Conservation (phyloP, 192 early-diverging fungal species). For the Umbelopsis isabellina region DNA sequence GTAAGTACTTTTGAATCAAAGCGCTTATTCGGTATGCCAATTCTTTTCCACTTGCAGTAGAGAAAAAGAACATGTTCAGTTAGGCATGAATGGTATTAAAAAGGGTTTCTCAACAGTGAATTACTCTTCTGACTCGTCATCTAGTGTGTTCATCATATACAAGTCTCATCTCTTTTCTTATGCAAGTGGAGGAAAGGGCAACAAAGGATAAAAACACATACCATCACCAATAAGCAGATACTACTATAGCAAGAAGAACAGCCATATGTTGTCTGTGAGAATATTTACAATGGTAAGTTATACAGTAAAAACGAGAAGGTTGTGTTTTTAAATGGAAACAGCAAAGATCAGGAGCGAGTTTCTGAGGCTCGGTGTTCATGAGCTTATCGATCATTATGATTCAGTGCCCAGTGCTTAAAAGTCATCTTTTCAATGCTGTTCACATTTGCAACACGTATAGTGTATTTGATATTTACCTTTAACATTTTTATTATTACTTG, state of each 20-base stretch:
- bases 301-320: not conserved
- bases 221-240: not conserved
- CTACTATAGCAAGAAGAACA: not conserved
- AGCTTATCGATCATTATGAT: slow-evolving; percentile 48
- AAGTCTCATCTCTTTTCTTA: not conserved
- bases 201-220: not conserved
- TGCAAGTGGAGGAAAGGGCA: not conserved
- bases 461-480: slow-evolving; percentile 21
- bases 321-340: not conserved
- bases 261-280: not conserved
- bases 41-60: slow-evolving; percentile 12
- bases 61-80: slow-evolving; percentile 41
- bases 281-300: too few relatives aligned
- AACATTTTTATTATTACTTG: not conserved
- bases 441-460: not conserved
- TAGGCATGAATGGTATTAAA: slow-evolving; percentile 75
- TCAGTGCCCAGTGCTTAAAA: slow-evolving; percentile 72
- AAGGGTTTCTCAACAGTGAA: slow-evolving; percentile 69
- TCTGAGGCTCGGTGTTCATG: slow-evolving; percentile 51
- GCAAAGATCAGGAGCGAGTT: slow-evolving; percentile 50
- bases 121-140: slow-evolving; percentile 78
- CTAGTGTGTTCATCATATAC: slow-evolving; percentile 64
- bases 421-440: slow-evolving; percentile 9
- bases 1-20: slow-evolving; percentile 9
- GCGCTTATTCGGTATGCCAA: not conserved